Conservation (phyloP, 2,329 filamentous ascomycete genomes). For the Arthroderma sp. region DNA sequence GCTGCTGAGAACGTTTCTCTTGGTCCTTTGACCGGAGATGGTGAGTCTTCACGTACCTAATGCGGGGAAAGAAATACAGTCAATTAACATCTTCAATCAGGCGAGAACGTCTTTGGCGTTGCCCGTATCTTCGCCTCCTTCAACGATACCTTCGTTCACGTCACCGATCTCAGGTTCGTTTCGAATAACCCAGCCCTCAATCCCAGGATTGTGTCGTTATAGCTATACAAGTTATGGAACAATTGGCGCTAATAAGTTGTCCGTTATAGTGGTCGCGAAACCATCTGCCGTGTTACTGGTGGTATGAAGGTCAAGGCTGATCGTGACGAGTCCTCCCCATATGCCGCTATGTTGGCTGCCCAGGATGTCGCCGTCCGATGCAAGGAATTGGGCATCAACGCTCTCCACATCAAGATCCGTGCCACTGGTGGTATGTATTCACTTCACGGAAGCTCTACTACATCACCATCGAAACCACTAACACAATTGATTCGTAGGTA, state of each 20-base stretch:
- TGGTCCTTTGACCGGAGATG: conserved; percentile 91
- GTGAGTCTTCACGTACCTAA: conserved; percentile 37
- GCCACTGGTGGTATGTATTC: conserved; percentile 75
- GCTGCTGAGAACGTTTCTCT: conserved; percentile 95
- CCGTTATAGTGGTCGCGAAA: conserved; percentile 92
- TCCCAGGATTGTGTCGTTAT: too few relatives aligned
- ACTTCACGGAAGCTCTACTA: background rate
- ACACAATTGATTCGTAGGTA: conserved; percentile 44
- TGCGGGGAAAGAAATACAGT: background rate
- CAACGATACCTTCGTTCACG: conserved; percentile 92
- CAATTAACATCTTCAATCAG: conserved; percentile 32
- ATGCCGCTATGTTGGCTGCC: conserved; percentile 99
- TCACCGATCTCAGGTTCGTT: conserved; percentile 90
- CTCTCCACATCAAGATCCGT: conserved; percentile 99
- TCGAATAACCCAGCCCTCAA: background rate
- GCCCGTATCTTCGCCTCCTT: conserved; percentile 95
- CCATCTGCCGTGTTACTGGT: conserved; percentile 98
- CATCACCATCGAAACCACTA: background rate
- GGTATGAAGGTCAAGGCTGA: conserved; percentile 99
- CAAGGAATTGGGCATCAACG: conserved; percentile 76
- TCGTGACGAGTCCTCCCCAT: conserved; percentile 98
- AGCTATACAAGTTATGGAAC: background rate
- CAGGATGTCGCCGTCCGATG: conserved; percentile 93
- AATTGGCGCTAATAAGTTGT: conserved; percentile 19
- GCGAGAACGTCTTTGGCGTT: conserved; percentile 95